Evolutionary conservation across 176 grass and related monocot species (phyloP), one percentile per base, ranked within the genome.

Genomic region (Avena atlantica): DNA sequence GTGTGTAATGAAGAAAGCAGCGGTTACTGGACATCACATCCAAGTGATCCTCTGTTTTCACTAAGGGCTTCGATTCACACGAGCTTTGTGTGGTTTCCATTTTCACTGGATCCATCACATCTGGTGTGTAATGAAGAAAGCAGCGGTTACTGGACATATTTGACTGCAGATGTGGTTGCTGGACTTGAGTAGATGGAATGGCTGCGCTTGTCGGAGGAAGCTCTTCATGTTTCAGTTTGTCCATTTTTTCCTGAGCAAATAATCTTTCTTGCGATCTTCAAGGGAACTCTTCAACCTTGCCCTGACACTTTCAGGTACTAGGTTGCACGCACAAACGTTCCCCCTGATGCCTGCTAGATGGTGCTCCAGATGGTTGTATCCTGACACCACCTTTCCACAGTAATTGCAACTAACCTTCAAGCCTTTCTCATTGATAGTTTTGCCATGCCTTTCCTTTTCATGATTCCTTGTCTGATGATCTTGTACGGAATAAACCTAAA

Each of bases 331-430:
- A 68, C 15, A 72, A 48, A 88, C 82, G 53, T 82, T 55, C 12
- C n/a, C 79, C 78, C 16, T 13, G 52, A 74, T 60, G 74, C 82
- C 70, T 34, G 53, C 79, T 21, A 87, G 59, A 27, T 90, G 89
- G 80, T 90, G 89, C 42, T 74, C 83, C 2, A 87, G 84, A 34
- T 79, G 63, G 79, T 73, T 83, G 74, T 83, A 86, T 12, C 72
- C 63, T 2, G 2, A 16, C 19, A 84, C 56, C 63, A 79, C 84
- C 80, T 90, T 90, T 15, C 24, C 37, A 57, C 74, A 87, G 55
- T 84, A 90, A 8, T 74, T 90, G 75, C 89, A 90, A 17, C 31
- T 76, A 8, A 90, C 52, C 50, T 77, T 90, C 80, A 66, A 83
- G 27, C 63, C 78, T 56, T 74, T 74, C 62, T 53, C 64, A 13